A percentile compares a stretch with the other conserved stretches of the same genome.
Conservation (phyloP, 2,329 filamentous ascomycete genomes). For the Westerdykella sp. region DNA sequence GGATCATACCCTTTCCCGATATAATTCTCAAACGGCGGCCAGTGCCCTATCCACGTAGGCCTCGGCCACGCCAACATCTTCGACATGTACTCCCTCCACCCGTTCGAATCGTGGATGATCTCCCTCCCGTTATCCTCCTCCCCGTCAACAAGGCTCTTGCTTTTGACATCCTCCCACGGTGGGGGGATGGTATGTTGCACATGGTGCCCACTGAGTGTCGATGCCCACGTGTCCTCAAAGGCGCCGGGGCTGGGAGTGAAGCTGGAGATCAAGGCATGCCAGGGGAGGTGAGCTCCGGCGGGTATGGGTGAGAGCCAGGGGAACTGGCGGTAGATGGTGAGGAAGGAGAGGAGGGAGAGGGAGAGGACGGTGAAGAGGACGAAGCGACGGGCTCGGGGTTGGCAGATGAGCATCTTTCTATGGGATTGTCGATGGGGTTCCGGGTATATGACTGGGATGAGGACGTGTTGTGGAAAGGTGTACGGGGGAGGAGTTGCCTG, state of each 20-base stretch:
- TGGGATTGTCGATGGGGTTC: too few relatives aligned
- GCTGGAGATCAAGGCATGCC: slow-evolving; percentile 4
- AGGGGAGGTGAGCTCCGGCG: slow-evolving; percentile 26
- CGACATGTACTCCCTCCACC: slow-evolving; percentile 36
- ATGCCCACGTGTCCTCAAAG: too few relatives aligned
- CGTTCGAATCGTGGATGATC: slow-evolving; percentile 23
- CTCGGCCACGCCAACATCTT: slow-evolving; percentile 40
- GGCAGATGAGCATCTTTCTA: slow-evolving; percentile 27
- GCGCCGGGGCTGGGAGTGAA: too few relatives aligned
- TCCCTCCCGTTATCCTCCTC: slow-evolving; percentile 24
- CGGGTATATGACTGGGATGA: too few relatives aligned
- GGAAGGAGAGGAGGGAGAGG: slow-evolving; percentile 29
- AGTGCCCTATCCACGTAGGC: slow-evolving; percentile 36
- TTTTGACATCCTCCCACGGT: slow-evolving; percentile 21
- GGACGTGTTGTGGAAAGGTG: too few relatives aligned
- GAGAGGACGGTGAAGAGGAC: slow-evolving; percentile 18
- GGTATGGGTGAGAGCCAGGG: too few relatives aligned
- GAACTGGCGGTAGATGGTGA: slow-evolving; percentile 10
- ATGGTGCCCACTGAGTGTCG: too few relatives aligned
- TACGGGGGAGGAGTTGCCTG: too few relatives aligned
- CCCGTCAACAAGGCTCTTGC: slow-evolving; percentile 5
- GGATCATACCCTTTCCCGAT: slow-evolving; percentile 41
- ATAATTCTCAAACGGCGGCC: slow-evolving; percentile 42
- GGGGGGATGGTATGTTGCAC: slow-evolving; percentile 1
- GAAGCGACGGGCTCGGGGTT: slow-evolving; percentile 32